Conservation (phyloP, 169 alveolate genomes). For the Cryptosporidium parvum region DNA sequence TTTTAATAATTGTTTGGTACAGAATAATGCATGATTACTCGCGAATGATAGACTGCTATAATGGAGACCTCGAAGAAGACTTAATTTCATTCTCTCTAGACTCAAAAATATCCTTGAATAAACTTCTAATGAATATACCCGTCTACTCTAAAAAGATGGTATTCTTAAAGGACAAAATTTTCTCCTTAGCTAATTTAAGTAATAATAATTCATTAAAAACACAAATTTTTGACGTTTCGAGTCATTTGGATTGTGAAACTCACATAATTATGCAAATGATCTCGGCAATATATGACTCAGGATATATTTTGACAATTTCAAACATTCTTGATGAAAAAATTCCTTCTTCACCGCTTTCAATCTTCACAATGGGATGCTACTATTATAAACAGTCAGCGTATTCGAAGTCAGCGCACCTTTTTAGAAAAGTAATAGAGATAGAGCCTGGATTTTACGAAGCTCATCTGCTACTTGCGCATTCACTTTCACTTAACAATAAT, state of each 20-base stretch:
- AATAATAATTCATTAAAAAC: neutral
- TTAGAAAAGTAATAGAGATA: slow-evolving; percentile 51
- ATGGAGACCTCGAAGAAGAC: slow-evolving; percentile 1
- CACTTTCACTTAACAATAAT: slow-evolving; percentile 56
- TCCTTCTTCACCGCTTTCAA: slow-evolving; percentile 54
- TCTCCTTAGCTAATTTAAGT: neutral
- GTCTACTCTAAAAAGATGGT: slow-evolving; percentile 9
- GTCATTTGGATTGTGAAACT: slow-evolving; percentile 12
- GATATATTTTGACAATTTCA: slow-evolving; percentile 35
- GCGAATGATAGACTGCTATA: neutral
- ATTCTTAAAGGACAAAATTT: slow-evolving; percentile 24
- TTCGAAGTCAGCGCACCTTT: slow-evolving; percentile 59
- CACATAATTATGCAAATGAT: slow-evolving; percentile 18
- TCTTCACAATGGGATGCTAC: slow-evolving; percentile 63
- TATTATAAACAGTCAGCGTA: slow-evolving; percentile 42
- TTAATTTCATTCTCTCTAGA: neutral
- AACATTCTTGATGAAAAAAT: slow-evolving; percentile 26
- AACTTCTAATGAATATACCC: slow-evolving; percentile 18
- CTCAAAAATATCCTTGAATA: neutral
- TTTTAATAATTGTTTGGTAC: neutral
- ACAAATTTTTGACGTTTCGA: slow-evolving; percentile 13
- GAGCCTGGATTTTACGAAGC: slow-evolving; percentile 74
- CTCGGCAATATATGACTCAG: slow-evolving; percentile 29
- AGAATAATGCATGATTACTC: slow-evolving; percentile 50
- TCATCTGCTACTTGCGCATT: slow-evolving; percentile 56